Conservation (phyloP, 2,329 filamentous ascomycete genomes). For the Coniochaeta hoffmannii region DNA sequence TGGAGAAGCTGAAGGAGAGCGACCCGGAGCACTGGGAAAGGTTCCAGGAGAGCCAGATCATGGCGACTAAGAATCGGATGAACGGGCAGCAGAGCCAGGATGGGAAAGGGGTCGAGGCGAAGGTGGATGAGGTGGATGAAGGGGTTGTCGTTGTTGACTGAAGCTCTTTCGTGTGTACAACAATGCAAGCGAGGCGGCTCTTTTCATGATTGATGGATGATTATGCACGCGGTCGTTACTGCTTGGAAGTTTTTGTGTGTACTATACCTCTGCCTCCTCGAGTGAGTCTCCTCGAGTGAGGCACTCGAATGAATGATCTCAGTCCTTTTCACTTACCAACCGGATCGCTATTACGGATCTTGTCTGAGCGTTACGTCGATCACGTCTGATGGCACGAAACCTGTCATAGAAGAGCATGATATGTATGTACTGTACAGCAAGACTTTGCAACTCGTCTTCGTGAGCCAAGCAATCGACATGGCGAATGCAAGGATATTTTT, state of each 20-base stretch:
- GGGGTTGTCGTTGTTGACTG: constrained; percentile 1
- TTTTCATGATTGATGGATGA: background rate
- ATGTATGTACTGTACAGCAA: too few species aligned
- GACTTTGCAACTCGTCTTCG: too few species aligned
- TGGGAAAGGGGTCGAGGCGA: background rate
- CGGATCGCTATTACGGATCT: too few species aligned
- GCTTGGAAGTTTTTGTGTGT: background rate
- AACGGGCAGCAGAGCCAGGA: background rate
- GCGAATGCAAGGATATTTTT: too few species aligned
- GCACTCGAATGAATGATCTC: too few species aligned
- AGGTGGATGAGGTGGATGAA: background rate
- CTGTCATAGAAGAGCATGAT: too few species aligned
- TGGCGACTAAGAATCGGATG: constrained; percentile 43
- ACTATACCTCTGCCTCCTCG: background rate
- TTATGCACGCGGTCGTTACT: background rate
- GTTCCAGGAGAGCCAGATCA: constrained; percentile 55
- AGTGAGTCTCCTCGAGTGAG: too few species aligned
- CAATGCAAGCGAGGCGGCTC: background rate
- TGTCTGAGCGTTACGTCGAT: too few species aligned
- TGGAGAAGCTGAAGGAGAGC: constrained; percentile 43
- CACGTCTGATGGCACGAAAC: too few species aligned
- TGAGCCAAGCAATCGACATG: too few species aligned
- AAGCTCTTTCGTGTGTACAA: background rate
- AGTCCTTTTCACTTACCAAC: too few species aligned
- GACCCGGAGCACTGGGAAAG: constrained; percentile 60